phyloP scores from a whole-genome alignment of 1,139 yeast genomes.

The Pichia sp. region DNA sequence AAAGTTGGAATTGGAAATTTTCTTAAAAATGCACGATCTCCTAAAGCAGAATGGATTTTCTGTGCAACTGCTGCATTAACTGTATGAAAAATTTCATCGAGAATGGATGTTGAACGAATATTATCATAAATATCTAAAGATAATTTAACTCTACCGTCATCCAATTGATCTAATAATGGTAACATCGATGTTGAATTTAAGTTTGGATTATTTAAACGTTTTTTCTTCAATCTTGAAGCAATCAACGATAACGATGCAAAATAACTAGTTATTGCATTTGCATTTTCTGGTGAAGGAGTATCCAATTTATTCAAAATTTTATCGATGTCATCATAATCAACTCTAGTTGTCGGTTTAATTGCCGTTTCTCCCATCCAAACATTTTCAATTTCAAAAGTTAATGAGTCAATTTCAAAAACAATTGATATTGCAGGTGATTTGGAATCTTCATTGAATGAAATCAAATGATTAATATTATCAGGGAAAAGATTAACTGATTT shows the following conservation, averaged over 20 bases:
- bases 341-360: conserved; percentile 54
- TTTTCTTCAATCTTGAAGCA: conserved; percentile 67
- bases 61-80: conserved; percentile 87
- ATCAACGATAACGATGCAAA: conserved; percentile 58
- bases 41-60: conserved; percentile 65
- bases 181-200: conserved; percentile 51
- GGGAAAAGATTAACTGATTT: conserved; percentile 68
- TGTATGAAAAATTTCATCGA: conserved; percentile 72
- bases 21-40: conserved; percentile 77
- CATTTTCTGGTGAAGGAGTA: conserved; percentile 25
- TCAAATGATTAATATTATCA: conserved; percentile 46
- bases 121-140: conserved; percentile 69
- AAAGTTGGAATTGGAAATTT: conserved; percentile 82
- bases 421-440: conserved; percentile 70
- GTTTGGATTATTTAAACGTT: conserved; percentile 49
- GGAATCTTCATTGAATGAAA: conserved; percentile 59
- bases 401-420: conserved; percentile 72
- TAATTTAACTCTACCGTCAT: conserved; percentile 74
- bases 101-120: conserved; percentile 49
- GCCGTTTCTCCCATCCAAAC: conserved; percentile 73
- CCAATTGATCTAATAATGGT: conserved; percentile 71
- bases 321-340: conserved; percentile 50
- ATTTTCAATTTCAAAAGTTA: conserved; percentile 66
- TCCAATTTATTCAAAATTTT: conserved; percentile 32
- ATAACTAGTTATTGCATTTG: conserved; percentile 61